Evolutionary conservation across 352 stramenopile species (phyloP), one percentile per base, ranked within the genome.

Genomic region (Globisporangium cylindrosporum): DNA sequence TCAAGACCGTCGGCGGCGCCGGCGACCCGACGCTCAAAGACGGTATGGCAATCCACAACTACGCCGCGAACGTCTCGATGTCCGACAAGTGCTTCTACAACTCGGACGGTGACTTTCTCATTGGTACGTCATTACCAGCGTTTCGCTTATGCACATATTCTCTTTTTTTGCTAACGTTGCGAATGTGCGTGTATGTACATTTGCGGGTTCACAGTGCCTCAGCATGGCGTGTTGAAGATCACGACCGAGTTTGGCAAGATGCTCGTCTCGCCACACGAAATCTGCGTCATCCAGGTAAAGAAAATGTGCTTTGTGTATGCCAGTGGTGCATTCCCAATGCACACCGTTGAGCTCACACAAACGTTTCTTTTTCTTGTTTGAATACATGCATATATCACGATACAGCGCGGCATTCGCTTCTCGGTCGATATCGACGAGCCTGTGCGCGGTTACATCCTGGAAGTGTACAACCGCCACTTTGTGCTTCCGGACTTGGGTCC

Each of bases 391-490:
- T 32, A 32, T 46, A 14, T 48, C n/a, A 3, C 18, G 10, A n/a
- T 43, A 41, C 48, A 88, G 73, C 88, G 96, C 41, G 96, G 96
- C 61, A 97, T 99, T 62, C 89, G 95, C 41, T 99, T 99, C 76
- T 87, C 78, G 0, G 86, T 99, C 29, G 89, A 94, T 41, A 59
- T 95, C n/a, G 81, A 89, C n/a, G 84, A 78, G 34, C 83, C 84
- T 34, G 86, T 88, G 38, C 84, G 95, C 22, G 97, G 97, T 8
- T 99, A 99, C 75, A 90, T 99, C 38, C 77, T 98, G 20, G 97
- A 99, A 75, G 90, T 98, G 53, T 98, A 92, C 76, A 94, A 97
- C 68, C 94, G 93, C 38, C 95, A 99, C 77, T 99, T 99, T 75
- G 63, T 90, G 32, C 79, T 99, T 6, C 97, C 97, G 0, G 94